Evolutionary conservation across 169 alveolate species (phyloP).

Genomic region (Amoebophrya sp.): DNA sequence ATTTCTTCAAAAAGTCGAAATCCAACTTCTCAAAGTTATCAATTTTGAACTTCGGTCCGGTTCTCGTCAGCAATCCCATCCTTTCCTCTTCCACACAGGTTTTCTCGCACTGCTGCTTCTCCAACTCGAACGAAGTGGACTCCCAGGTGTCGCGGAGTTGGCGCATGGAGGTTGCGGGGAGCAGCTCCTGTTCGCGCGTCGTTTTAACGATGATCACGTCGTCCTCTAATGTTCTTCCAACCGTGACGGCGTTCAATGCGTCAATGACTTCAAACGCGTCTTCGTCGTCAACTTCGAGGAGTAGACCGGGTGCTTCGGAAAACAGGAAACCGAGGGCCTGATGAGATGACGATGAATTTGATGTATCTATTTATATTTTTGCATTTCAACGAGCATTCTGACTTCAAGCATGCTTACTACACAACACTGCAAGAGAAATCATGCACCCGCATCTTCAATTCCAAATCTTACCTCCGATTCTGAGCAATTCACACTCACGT

Average conservation of each 20-base stretch:
- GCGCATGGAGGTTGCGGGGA: not conserved
- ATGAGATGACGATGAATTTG: not conserved
- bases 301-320: slow-evolving; percentile 33
- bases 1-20: not conserved
- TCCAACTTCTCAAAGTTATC: not conserved
- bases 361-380: too few relatives aligned
- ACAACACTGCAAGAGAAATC: too few relatives aligned
- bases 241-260: not conserved
- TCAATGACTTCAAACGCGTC: not conserved
- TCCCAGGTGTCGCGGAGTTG: slow-evolving; percentile 31
- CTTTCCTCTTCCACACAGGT: slow-evolving; percentile 4
- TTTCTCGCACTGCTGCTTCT: not conserved
- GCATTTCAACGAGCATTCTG: too few relatives aligned
- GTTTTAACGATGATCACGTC: not conserved
- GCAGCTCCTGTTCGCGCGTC: not conserved
- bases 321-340: not conserved
- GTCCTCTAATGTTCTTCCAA: not conserved
- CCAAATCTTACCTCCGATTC: too few relatives aligned
- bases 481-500: too few relatives aligned
- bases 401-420: too few relatives aligned
- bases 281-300: slow-evolving; percentile 16
- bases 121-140: slow-evolving; percentile 29
- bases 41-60: not conserved
- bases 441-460: too few relatives aligned
- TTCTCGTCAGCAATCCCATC: not conserved